Conservation (phyloP, 2,329 filamentous ascomycete genomes). For the Fusarium sp. region DNA sequence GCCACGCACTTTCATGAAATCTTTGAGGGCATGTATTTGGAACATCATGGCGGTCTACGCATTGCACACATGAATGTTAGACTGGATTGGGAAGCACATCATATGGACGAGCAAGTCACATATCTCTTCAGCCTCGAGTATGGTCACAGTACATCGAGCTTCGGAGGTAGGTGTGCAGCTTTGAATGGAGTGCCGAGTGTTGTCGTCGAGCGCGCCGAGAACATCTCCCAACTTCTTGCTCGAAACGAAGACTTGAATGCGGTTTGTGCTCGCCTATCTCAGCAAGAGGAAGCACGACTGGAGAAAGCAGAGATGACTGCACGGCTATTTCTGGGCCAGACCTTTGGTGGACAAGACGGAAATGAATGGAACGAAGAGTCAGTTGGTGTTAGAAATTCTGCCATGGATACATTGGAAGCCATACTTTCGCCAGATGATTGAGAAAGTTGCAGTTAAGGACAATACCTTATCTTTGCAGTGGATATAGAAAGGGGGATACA, state of each 20-base stretch:
- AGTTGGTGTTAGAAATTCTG: background rate
- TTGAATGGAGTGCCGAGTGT: conserved; percentile 83
- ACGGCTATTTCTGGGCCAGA: conserved; percentile 66
- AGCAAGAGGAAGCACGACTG: conserved; percentile 74
- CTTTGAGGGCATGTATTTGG: conserved; percentile 73
- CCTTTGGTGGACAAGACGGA: conserved; percentile 29
- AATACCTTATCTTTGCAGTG: background rate
- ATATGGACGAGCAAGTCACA: conserved; percentile 72
- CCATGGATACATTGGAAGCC: conserved; percentile 37
- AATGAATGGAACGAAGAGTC: background rate
- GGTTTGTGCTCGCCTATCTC: conserved; percentile 76
- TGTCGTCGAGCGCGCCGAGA: conserved; percentile 81
- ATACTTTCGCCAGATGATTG: conserved; percentile 22
- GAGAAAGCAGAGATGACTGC: conserved; percentile 73
- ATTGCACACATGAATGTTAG: conserved; percentile 81
- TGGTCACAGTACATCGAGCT: conserved; percentile 83
- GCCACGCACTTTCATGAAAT: conserved; percentile 79
- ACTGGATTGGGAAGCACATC: conserved; percentile 65
- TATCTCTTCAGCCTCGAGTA: conserved; percentile 78
- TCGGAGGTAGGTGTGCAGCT: conserved; percentile 86
- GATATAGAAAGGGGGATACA: background rate
- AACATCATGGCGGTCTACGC: conserved; percentile 61
- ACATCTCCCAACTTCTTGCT: conserved; percentile 75
- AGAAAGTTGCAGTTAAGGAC: background rate
- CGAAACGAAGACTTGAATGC: conserved; percentile 82